phyloP scores from a whole-genome alignment of 805 yeast genomes.

The Saturnispora dispora region DNA sequence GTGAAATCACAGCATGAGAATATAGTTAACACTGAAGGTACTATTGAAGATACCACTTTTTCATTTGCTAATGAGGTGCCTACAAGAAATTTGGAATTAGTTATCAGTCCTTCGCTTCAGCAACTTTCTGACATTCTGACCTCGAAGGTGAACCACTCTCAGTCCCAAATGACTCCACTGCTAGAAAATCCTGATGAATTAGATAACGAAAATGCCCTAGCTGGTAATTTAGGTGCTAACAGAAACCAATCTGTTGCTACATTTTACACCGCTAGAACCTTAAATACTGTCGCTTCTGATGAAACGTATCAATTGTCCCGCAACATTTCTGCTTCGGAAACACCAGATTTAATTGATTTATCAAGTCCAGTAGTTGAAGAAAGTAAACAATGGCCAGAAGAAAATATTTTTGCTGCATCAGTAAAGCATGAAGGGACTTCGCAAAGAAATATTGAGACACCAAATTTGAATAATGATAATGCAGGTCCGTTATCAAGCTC shows the following conservation, averaged over 20 bases:
- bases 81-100: slow-evolving; percentile 24
- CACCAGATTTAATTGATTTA: slow-evolving; percentile 25
- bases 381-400: neutral
- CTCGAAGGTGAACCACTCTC: slow-evolving; percentile 16
- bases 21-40: neutral
- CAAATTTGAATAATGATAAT: neutral
- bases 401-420: neutral
- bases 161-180: slow-evolving; percentile 8
- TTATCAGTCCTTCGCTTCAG: slow-evolving; percentile 30
- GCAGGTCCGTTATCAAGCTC: neutral
- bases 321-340: slow-evolving; percentile 1
- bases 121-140: slow-evolving; percentile 27
- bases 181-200: slow-evolving; percentile 15
- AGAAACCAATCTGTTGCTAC: slow-evolving; percentile 24
- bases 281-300: slow-evolving; percentile 20
- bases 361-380: slow-evolving; percentile 17
- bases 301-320: slow-evolving; percentile 4
- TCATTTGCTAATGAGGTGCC: slow-evolving; percentile 21
- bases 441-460: neutral
- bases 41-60: slow-evolving; percentile 2
- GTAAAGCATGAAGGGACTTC: neutral
- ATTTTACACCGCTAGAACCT: slow-evolving; percentile 19
- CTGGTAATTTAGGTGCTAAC: neutral
- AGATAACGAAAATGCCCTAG: slow-evolving; percentile 7
- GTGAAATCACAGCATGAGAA: slow-evolving; percentile 11